Percentiles rank a stretch among this genome's conserved stretches.
phyloP scores from a whole-genome alignment of 306 rosid genomes.

The Trifolium pratense region DNA sequence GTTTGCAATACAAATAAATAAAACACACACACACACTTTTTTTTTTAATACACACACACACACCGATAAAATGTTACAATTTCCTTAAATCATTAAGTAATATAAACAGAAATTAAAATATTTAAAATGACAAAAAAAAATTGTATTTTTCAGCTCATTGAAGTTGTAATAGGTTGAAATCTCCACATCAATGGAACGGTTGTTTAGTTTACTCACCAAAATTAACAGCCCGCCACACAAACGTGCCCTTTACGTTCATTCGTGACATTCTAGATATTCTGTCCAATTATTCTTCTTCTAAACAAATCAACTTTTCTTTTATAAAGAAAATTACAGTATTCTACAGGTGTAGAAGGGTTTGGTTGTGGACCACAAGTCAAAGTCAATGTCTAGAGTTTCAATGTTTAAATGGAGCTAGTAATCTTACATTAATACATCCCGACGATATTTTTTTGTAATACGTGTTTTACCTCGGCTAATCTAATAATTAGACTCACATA shows the following conservation, averaged over 20 bases:
- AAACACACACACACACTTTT: no score
- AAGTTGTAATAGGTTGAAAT: background rate
- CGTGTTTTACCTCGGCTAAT: no score
- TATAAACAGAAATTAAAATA: background rate
- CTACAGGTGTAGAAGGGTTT: background rate
- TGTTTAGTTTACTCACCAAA: background rate
- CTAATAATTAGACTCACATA: no score
- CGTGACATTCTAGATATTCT: constrained; percentile 26
- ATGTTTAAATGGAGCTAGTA: background rate
- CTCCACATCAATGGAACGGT: constrained; percentile 27
- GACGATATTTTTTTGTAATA: no score
- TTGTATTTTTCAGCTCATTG: background rate
- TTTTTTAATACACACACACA: no score
- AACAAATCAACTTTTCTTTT: constrained; percentile 5
- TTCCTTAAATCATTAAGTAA: no score
- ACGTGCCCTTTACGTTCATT: constrained; percentile 36
- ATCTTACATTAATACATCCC: background rate
- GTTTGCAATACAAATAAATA: no score
- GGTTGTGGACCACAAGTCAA: background rate
- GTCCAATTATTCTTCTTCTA: background rate
- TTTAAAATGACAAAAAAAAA: background rate
- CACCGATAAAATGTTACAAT: no score
- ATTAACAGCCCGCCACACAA: background rate
- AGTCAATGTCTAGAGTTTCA: background rate
- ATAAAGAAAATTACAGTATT: background rate